Base-by-base conservation (phyloP, 1,139 yeast genomes). In the Yamadazyma epiphylla region DNA sequence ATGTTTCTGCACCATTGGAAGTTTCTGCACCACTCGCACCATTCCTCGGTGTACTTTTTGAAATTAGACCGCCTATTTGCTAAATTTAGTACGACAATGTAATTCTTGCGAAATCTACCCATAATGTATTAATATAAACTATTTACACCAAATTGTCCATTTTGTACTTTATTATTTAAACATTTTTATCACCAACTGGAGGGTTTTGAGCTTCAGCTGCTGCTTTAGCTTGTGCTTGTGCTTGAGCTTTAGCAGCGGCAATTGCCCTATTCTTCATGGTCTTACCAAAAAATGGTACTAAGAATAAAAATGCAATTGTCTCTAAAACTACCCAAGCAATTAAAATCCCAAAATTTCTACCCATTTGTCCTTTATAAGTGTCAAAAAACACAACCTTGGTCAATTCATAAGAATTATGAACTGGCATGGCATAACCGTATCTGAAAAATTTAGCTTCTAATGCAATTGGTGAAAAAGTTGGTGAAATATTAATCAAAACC, bases 261-360 rank as follows among this genome's bases (percentile, higher is more conserved):
- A 35, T 37, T 7, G 48, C 48, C 32, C 51, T 49, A 30, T 47
- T 45, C 25, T 39, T 49, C 66, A 63, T 60, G 2, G 38, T 38
- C 31, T 42, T 46, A 4, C 53, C 53, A 36, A 61, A 61, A 13
- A 46, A 39, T 12, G 36, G 39, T 10, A 69, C 46, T 5, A 64
- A 60, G 22, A 76, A 41, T 3, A 81, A 80, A 32, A 76, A 52
- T 2, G 62, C 34, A 0, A 59, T 24, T 3, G 60, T 49, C 23
- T 50, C 41, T 24, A 60, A 14, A 7, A 55, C 61, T 13, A 53
- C 46, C 69, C 70, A 63, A 5, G 55, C 62, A 26, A 57, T 36
- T 21, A 64, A 36, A 16, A 64, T 55, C 5, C 64, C 70, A 26
- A 55, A 43, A 36, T 60, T 57, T 33, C 69, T 50, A 17, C 70